Evolutionary conservation across 495 filamentous ascomycete genomes (phyloP), one percentile per base, ranked within the genome.

Genomic region (Lepraria neglecta): DNA sequence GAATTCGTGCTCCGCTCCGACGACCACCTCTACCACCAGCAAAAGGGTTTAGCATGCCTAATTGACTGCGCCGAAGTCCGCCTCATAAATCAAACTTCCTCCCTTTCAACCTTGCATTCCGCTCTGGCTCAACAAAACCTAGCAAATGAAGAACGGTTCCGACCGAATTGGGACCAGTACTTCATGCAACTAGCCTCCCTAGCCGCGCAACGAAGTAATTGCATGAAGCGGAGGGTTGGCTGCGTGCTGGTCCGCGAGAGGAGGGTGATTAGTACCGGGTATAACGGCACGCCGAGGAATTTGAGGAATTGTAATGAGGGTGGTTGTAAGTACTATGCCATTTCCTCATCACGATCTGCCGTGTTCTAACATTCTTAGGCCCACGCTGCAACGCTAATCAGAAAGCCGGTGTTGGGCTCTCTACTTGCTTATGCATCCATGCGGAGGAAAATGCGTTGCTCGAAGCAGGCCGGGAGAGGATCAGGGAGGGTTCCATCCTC

Each of bases 81-180:
- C 17, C 78, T 98, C 6, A 81, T 98, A 67, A 97, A 98, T 73
- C 84, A 87, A 4, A 87, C 90, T 0, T 80, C 83, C 35, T 84
- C 85, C 30, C 72, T 96, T 4, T 69, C 82, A 30, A 80, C 82
- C 70, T 77, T 98, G 3, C 82, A 90, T 69, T 71, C 74, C 14
- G 81, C 87, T 6, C 80, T 98, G 10, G 74, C 80, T 51, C 72
- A 76, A 21, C 81, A 96, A 7, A 80, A 94, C 67, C 78, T 97
- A 38, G 78, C 88, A 12, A 83, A 94, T 71, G 82, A 87, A 38
- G 78, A 88, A 66, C 86, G 94, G 4, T 75, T 97, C 31, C 83
- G 94, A 1, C 94, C 94, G n/a, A 87, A 81, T 61, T 98, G 94
- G 94, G 94, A 98, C 72, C 82, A 90, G 65, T 98, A 98, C 75